These are phyloP conservation scores for Diospyros lotus DNA, from an alignment of 148 eudicot genomes.

Conservation along the genomic window DNA sequence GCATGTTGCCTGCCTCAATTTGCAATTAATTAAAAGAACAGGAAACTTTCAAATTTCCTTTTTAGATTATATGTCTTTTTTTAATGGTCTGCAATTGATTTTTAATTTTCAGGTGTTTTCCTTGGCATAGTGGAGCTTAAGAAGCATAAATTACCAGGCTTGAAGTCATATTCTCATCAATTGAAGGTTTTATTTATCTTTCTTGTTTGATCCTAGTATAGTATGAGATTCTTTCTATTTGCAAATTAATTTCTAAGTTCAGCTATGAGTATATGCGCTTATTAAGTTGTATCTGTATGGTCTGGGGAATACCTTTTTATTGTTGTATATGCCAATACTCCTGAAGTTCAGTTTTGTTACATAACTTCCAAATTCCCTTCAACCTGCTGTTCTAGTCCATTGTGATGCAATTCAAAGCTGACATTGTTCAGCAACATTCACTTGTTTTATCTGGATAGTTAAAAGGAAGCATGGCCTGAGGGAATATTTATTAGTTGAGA, in stretches of 20 bases:
- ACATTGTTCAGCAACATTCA: background rate
- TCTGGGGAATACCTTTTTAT: background rate
- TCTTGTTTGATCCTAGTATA: background rate
- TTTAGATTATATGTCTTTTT: background rate
- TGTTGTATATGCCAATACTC: background rate
- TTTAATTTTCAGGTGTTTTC: slow-evolving; percentile 16
- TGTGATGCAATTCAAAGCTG: slow-evolving; percentile 4
- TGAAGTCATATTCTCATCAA: slow-evolving; percentile 15
- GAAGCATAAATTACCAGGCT: slow-evolving; percentile 5
- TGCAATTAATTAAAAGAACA: background rate
- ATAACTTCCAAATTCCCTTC: background rate
- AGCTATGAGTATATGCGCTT: background rate
- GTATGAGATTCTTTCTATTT: background rate
- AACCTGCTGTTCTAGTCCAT: background rate
- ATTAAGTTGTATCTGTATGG: background rate
- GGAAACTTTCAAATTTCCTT: background rate
- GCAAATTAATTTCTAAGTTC: background rate
- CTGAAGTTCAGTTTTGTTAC: background rate
- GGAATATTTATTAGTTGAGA: background rate
- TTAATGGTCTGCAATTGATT: background rate
- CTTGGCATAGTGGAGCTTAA: slow-evolving; percentile 10
- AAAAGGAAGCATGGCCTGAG: background rate
- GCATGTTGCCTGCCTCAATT: background rate
- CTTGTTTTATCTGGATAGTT: background rate
- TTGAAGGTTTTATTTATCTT: slow-evolving; percentile 14